phyloP scores from a whole-genome alignment of 1,284 basidiomycete genomes.

The Limonomyces culmigenus region DNA sequence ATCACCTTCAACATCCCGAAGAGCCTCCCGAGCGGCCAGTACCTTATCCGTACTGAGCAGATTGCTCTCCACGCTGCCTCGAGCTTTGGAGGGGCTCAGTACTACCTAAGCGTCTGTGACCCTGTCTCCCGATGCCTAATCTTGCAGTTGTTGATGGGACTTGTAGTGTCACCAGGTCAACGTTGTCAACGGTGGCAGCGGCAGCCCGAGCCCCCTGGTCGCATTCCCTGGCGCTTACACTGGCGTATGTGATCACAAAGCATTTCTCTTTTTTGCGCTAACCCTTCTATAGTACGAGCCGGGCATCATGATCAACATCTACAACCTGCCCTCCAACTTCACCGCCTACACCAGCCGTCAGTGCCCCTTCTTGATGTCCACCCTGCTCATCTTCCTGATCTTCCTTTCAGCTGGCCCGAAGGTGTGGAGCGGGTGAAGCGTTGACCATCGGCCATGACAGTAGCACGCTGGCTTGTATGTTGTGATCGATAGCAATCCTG shows the following conservation, averaged over 20 bases:
- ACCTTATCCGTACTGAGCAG: conserved; percentile 12
- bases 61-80: not conserved
- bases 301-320: not conserved
- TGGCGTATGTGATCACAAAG: not conserved
- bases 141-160: too few species aligned
- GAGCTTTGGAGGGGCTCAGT: not conserved
- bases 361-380: not conserved
- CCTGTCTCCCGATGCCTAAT: conserved; percentile 19
- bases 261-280: not conserved
- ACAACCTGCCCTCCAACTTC: not conserved
- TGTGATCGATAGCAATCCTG: too few species aligned
- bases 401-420: not conserved
- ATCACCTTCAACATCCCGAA: conserved; percentile 22
- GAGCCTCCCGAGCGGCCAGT: conserved; percentile 13
- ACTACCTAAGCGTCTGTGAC: conserved; percentile 12
- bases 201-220: conserved; percentile 23
- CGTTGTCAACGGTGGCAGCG: conserved; percentile 18
- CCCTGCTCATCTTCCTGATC: not conserved
- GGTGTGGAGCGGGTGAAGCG: not conserved
- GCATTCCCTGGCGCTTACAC: conserved; percentile 10
- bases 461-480: too few species aligned
- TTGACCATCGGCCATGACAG: too few species aligned
- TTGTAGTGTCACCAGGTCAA: too few species aligned
- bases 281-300: not conserved
- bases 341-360: not conserved